phyloP scores from a whole-genome alignment of 805 yeast species.

The Yamadazyma nakazawae region DNA sequence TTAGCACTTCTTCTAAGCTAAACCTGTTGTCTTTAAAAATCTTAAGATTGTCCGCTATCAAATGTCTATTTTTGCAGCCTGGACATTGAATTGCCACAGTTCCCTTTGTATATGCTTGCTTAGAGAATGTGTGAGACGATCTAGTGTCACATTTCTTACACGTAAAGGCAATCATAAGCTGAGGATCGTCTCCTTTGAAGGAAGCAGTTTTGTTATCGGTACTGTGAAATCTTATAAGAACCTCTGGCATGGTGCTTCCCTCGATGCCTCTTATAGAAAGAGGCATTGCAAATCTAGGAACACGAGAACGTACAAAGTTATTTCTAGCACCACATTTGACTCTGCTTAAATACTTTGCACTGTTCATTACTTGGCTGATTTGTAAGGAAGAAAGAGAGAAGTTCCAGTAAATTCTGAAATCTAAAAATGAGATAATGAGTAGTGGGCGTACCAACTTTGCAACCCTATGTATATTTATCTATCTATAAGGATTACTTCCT shows the following conservation, averaged over 20 bases:
- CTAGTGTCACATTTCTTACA: constrained; percentile 84
- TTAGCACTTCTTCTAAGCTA: constrained; percentile 76
- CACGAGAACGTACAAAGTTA: background rate
- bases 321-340: background rate
- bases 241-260: background rate
- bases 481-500: constrained; percentile 1
- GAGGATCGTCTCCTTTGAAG: constrained; percentile 67
- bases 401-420: too few relatives aligned
- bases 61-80: constrained; percentile 80
- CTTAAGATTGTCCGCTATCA: constrained; percentile 73
- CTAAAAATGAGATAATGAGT: background rate
- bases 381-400: background rate
- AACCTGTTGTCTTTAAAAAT: constrained; percentile 77
- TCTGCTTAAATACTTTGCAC: background rate
- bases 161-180: constrained; percentile 84
- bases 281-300: background rate
- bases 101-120: constrained; percentile 85
- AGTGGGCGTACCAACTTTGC: background rate
- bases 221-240: constrained; percentile 3
- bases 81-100: constrained; percentile 91
- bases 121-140: constrained; percentile 86
- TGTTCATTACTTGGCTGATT: background rate
- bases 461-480: background rate
- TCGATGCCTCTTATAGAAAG: too few relatives aligned
- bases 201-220: constrained; percentile 4